Evolutionary conservation across 441 rosid genomes (phyloP), one percentile per base, ranked within the genome.

Genomic region (Francoa sonchifolia): DNA sequence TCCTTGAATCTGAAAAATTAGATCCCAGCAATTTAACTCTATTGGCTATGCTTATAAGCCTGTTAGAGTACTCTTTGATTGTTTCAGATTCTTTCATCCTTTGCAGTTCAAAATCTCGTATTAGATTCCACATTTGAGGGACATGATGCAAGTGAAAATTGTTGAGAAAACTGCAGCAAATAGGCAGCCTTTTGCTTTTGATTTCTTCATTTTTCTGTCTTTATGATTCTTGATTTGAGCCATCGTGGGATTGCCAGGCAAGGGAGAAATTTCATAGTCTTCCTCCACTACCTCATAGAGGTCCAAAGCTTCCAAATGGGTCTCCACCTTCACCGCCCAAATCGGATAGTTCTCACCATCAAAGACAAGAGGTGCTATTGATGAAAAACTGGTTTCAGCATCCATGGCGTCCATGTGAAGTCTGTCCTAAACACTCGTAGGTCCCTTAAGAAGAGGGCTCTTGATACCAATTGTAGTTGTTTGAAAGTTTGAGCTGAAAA

Each of bases 11-110:
- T 8, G 25, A 7, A 6, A 54, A 8, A 1, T 22, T 8, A 0
- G 33, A 8, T 1, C 43, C 42, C n/a, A 14, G 20, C n/a, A 20
- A 2, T 18, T 12, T 18, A 29, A 26, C 27, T 30, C 33, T 4
- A 10, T 18, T 25, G 13, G 20, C 34, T 11, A 27, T 10, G 30
- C 8, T 11, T 1, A 22, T 7, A 13, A 43, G 2, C 13, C 25
- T 15, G 35, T 43, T 25, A 28, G 10, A 17, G 11, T 43, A 43
- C 48, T 43, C 48, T 43, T 43, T 43, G 12, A 43, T 29, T 2
- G 47, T 26, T 10, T 43, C 48, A 9, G 48, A 27, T n/a, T 28
- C 7, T n/a, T 43, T 43, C 48, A 43, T 32, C 28, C 21, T 33
- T 14, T 46, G 39, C 51, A 33, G 4, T 35, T 28, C 36, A 33